Conservation (phyloP, 2,329 filamentous ascomycete genomes). For the Neopestalotiopsis rosae region DNA sequence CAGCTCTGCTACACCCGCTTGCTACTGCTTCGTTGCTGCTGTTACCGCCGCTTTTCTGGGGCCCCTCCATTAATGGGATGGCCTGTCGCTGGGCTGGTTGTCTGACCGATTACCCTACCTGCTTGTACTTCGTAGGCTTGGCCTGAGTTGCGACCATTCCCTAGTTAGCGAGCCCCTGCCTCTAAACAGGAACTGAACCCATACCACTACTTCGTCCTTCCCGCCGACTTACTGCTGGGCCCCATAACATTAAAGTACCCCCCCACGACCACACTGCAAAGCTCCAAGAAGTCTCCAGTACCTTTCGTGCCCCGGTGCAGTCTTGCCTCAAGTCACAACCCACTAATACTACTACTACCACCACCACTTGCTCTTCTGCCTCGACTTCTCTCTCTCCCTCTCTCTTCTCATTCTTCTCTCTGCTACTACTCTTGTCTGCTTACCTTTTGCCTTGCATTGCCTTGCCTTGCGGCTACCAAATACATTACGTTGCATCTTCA, state of each 20-base stretch:
- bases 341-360: not conserved
- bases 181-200: not conserved
- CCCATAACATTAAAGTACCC: constrained; percentile 3
- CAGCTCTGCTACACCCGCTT: not conserved
- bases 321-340: not conserved
- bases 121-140: not conserved
- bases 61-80: constrained; percentile 5
- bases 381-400: not conserved
- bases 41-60: not conserved
- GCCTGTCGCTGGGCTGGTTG: not conserved
- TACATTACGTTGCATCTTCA: constrained; percentile 1
- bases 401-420: not conserved
- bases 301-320: not conserved
- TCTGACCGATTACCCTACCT: not conserved
- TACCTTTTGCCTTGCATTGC: not conserved
- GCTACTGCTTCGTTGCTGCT: not conserved
- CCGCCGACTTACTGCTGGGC: not conserved
- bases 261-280: not conserved
- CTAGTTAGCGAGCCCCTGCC: not conserved
- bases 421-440: not conserved
- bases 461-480: not conserved
- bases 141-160: constrained; percentile 2
- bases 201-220: not conserved
- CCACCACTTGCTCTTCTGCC: not conserved
- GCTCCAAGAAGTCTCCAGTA: not conserved